Conservation (phyloP, 73 alveolate species). For the Effrenium voratum region DNA sequence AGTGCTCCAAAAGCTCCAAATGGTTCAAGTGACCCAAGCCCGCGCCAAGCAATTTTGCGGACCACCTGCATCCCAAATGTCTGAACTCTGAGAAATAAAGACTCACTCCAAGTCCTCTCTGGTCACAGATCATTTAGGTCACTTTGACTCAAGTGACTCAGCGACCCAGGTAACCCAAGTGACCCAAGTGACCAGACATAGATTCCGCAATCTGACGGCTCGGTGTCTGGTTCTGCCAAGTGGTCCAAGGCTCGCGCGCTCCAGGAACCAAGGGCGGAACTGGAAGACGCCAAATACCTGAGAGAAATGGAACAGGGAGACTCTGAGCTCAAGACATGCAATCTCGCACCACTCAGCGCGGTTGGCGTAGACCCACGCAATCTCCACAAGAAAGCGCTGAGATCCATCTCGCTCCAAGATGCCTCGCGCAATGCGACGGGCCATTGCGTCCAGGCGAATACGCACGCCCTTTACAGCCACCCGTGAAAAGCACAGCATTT, state of each 20-base stretch:
- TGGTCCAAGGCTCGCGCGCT: neutral
- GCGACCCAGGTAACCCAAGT: no score
- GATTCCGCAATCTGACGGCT: neutral
- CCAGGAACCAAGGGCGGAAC: constrained; percentile 53
- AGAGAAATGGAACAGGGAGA: neutral
- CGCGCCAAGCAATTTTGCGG: no score
- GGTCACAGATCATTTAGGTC: no score
- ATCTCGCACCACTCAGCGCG: constrained; percentile 36
- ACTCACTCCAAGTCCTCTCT: no score
- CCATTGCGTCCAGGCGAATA: neutral
- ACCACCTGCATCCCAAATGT: no score
- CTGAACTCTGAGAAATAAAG: no score
- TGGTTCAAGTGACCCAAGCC: no score
- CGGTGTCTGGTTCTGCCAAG: neutral
- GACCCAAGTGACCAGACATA: no score
- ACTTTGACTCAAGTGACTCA: no score
- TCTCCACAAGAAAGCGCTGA: constrained; percentile 34
- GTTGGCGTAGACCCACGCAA: constrained; percentile 74
- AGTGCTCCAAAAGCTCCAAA: no score
- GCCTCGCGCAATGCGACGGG: neutral
- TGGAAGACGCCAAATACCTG: constrained; percentile 61
- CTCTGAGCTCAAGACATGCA: neutral
- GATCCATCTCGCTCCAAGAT: constrained; percentile 14
- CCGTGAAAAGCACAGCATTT: neutral
- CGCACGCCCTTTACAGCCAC: neutral